Evolutionary conservation across 768 basidiomycete species (phyloP), one percentile per base, ranked within the genome.

Genomic region (Tulasnella calospora): DNA sequence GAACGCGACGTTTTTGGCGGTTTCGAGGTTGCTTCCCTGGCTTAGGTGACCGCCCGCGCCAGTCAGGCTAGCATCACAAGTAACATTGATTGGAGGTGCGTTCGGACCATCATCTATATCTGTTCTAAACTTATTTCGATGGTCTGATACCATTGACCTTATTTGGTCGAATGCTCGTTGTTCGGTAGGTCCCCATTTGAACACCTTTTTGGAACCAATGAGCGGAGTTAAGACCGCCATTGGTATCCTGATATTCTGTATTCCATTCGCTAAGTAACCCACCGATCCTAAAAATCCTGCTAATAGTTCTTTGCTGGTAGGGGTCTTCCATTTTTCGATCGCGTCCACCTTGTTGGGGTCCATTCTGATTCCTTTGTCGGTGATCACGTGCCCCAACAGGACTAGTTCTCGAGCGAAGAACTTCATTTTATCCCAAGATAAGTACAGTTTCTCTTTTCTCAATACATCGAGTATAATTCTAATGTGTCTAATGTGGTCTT

Each of bases 311-410:
- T 80, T 81, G 30, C 83, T 85, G 0, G 81, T 82, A 0, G 84
- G 83, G 4, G 74, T 55, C 74, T 83, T 83, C 84, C 74, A 87
- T 47, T 55, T 84, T 74, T 17, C 82, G 73, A 84, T 74, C n/a
- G 41, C 76, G 82, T 76, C 79, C 10, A 75, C 82, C 78, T 78
- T 89, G 30, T 85, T 80, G 0, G 86, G 86, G 47, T 88, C 86
- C 86, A 88, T 87, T 0, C 72, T 72, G n/a, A 89, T 87, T 0
- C 87, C 86, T 0, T 84, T 21, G 23, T 85, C 82, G 30, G 84
- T 83, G 0, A 89, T 77, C 0, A 87, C 79, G 0, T 82, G 82
- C 0, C 87, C 86, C 0, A 87, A 81, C 78, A 86, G 85, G 30
- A 80, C 40, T 0, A 86, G 46, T 46, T 84, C 82, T 0, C 75